phyloP scores from a whole-genome alignment of 1,284 basidiomycete species.

The Ustilago shanxiensis region DNA sequence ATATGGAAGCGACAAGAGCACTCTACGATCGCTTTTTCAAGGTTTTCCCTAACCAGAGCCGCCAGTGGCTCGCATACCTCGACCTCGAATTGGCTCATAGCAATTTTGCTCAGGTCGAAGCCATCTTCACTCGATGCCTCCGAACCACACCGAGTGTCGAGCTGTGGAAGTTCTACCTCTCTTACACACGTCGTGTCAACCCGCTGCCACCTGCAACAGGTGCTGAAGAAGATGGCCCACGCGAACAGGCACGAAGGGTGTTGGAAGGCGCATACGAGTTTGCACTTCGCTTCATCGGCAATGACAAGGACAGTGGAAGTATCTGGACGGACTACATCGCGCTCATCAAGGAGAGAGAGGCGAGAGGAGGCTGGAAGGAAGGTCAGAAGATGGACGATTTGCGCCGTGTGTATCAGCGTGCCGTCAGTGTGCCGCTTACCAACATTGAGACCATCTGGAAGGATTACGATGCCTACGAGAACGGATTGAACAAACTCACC shows the following conservation, averaged over 20 bases:
- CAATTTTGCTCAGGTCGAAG: constrained; percentile 73
- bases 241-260: constrained; percentile 76
- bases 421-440: constrained; percentile 91
- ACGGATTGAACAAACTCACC: constrained; percentile 87
- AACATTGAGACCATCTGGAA: constrained; percentile 95
- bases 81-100: constrained; percentile 81
- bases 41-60: constrained; percentile 78
- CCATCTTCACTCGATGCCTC: constrained; percentile 82
- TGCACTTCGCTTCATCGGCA: constrained; percentile 88
- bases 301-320: constrained; percentile 75
- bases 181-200: constrained; percentile 68
- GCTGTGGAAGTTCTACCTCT: constrained; percentile 79
- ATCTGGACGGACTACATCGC: constrained; percentile 80
- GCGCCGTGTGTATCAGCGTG: constrained; percentile 91
- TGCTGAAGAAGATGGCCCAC: constrained; percentile 73
- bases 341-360: constrained; percentile 82
- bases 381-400: constrained; percentile 95
- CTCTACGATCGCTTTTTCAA: constrained; percentile 81
- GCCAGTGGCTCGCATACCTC: constrained; percentile 76
- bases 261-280: constrained; percentile 94
- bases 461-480: constrained; percentile 94
- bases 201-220: constrained; percentile 61
- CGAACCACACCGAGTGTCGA: constrained; percentile 85
- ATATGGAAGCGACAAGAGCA: constrained; percentile 78
- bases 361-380: constrained; percentile 80